Conservation (phyloP, 2,329 filamentous ascomycete genomes). For the Cladosporium sp. region DNA sequence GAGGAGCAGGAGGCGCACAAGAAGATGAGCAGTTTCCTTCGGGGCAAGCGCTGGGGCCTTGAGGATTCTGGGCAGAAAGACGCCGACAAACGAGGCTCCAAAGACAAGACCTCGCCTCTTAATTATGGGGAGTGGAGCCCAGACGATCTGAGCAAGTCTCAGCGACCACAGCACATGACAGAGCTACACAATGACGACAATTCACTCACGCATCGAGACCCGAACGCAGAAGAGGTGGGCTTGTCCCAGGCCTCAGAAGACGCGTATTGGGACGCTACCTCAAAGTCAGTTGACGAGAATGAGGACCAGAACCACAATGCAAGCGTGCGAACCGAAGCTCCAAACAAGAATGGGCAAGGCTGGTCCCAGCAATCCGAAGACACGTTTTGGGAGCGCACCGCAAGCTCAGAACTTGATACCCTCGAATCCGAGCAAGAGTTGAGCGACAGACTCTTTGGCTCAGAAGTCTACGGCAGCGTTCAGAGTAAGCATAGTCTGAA, state of each 20-base stretch:
- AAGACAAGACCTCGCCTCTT: neutral
- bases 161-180: neutral
- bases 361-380: conserved; percentile 4
- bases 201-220: neutral
- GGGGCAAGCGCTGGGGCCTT: neutral
- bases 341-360: neutral
- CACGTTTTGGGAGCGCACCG: neutral
- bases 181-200: neutral
- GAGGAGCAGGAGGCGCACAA: neutral
- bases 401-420: neutral
- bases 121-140: neutral
- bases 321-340: neutral
- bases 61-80: neutral
- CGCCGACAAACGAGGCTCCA: neutral
- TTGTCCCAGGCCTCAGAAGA: neutral
- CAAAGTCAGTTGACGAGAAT: neutral
- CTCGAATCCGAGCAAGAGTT: neutral
- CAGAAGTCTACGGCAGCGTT: neutral
- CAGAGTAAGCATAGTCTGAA: neutral
- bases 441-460: neutral
- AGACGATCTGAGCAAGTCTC: neutral
- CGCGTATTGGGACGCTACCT: neutral
- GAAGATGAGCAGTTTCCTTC: neutral
- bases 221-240: neutral
- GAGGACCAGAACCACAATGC: neutral